Base-by-base conservation (phyloP, 139 green algal genomes). In the Spirogloea muscicola region DNA sequence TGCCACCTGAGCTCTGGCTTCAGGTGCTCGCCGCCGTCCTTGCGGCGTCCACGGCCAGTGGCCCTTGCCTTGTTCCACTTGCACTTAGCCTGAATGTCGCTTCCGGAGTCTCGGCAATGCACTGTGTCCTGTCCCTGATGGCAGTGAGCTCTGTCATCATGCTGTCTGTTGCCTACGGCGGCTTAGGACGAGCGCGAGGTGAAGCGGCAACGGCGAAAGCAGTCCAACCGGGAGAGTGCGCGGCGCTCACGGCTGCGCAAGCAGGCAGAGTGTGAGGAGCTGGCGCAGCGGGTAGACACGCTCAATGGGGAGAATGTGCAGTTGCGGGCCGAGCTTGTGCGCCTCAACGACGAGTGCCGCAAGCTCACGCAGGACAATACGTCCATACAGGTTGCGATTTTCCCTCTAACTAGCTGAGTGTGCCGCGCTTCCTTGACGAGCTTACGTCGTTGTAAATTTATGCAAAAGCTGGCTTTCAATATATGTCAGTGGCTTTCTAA, bases 181-280 rank as follows among this genome's bases (percentile, higher is more conserved):
- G 46, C 33, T 59, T 68, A 82, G 74, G 89, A 94, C 52, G 89
- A 94, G 44, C 66, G 84, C 16, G 89, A 96, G 60, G 31, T 91
- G 31, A 96, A 95, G 80, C 74, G 80, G 36, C 79, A 90, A 77
- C 76, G 83, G 38, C 80, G 91, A 40, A 96, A 96, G 84, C 91
- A 96, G 81, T 89, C 79, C 57, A 96, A 96, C 75, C 72, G 91
- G 16, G 91, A 96, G 80, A 88, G 80, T 4, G 91, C 91, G 1
- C 72, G 91, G 13, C 84, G 91, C 3, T 93, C 86, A 13, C 84
- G 91, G 0, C 78, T 92, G 60, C 82, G 89, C 48, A 96, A 96
- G 86, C 89, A 95, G 69, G 83, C 81, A 6, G 89, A 94, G 76
- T 92, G 86, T 40, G 89, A 94, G 78, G 52, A 75, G 42, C 80